Conservation (phyloP, 352 stramenopile genomes). For the Phytophthora rubi region DNA sequence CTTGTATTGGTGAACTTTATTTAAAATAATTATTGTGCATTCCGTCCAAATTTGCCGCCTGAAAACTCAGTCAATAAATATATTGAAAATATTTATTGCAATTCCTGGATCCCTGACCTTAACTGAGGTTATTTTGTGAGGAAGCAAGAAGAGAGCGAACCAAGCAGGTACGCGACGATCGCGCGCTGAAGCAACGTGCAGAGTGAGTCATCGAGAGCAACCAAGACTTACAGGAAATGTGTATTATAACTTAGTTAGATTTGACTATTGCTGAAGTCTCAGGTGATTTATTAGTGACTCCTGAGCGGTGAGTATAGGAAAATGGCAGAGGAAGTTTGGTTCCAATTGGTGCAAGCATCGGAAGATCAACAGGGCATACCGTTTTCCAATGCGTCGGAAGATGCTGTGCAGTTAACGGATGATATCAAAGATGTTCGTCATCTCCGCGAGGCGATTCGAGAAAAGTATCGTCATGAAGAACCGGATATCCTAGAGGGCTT, state of each 20-base stretch:
- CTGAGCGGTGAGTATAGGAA: background rate
- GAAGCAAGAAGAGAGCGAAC: too few relatives aligned
- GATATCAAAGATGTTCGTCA: background rate
- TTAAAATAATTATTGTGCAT: too few relatives aligned
- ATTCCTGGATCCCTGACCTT: too few relatives aligned
- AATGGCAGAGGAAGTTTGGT: conserved; percentile 5
- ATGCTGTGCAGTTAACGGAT: background rate
- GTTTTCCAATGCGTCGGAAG: background rate
- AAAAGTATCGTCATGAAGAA: background rate
- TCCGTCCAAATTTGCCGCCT: too few relatives aligned
- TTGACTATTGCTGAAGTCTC: background rate
- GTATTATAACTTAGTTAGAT: background rate
- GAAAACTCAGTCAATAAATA: too few relatives aligned
- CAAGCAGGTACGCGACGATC: background rate
- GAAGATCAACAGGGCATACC: background rate
- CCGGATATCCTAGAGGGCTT: background rate
- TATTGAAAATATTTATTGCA: too few relatives aligned
- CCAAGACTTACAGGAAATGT: background rate
- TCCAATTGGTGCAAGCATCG: background rate
- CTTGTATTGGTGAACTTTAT: too few relatives aligned
- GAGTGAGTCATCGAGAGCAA: background rate
- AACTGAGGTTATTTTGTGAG: too few relatives aligned
- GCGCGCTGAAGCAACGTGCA: too few relatives aligned
- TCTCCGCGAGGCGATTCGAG: background rate
- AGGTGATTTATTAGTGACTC: background rate